Conservation (phyloP, 768 basidiomycete genomes). For the Collybiopsis luxurians region DNA sequence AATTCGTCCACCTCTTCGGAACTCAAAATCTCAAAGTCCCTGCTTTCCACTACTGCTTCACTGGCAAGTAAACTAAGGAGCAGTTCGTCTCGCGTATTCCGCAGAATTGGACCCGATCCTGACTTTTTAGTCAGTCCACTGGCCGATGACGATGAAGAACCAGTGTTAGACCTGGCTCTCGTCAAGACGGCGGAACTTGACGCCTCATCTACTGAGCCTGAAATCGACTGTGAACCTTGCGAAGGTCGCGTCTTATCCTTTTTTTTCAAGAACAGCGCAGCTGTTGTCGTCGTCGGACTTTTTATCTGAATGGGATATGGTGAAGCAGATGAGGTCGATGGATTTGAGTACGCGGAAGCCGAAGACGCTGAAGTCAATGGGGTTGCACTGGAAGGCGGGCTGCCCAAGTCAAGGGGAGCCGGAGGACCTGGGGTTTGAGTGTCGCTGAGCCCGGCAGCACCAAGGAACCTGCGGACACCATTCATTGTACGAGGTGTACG, state of each 20-base stretch:
- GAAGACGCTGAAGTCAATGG: slow-evolving; percentile 20
- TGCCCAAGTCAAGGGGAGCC: slow-evolving; percentile 26
- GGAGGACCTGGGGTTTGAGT: slow-evolving; percentile 35
- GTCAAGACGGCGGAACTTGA: background rate
- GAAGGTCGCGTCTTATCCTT: slow-evolving; percentile 32
- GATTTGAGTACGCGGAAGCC: slow-evolving; percentile 6
- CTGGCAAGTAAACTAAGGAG: slow-evolving; percentile 88
- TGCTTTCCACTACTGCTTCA: slow-evolving; percentile 92
- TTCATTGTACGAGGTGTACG: slow-evolving; percentile 56
- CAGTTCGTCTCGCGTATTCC: slow-evolving; percentile 77
- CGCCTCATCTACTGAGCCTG: background rate
- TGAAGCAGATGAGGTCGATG: background rate
- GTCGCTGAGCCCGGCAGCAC: slow-evolving; percentile 29
- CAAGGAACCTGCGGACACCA: slow-evolving; percentile 67
- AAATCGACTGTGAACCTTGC: background rate
- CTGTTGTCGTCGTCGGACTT: slow-evolving; percentile 37
- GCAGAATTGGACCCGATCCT: slow-evolving; percentile 40
- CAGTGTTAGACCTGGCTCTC: background rate
- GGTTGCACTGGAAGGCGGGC: slow-evolving; percentile 10
- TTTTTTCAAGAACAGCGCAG: slow-evolving; percentile 52
- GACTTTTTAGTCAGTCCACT: slow-evolving; percentile 28
- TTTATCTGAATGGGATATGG: background rate
- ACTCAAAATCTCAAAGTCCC: slow-evolving; percentile 72
- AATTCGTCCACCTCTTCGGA: slow-evolving; percentile 49
- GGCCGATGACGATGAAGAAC: slow-evolving; percentile 9